Evolutionary conservation across 2,329 filamentous ascomycete species (phyloP), one percentile per base, ranked within the genome.

Genomic region (Berkeleyomyces rouxiae): DNA sequence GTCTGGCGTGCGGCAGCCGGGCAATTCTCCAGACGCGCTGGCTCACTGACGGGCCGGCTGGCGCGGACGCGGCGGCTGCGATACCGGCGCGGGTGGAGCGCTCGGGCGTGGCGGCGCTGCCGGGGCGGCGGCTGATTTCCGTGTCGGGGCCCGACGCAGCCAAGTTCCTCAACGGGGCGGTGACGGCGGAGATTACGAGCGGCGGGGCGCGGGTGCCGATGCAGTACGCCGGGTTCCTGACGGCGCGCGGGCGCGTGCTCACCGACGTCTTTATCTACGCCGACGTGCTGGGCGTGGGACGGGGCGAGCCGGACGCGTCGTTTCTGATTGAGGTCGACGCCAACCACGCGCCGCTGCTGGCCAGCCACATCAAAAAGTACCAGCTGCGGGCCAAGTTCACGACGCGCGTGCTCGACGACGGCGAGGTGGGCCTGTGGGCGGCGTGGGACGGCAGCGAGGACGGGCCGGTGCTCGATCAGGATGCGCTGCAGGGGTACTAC

Each of bases 211-310:
- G 72, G 33, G 69, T 67, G 3, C 73, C 75, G 0, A 85, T 83
- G 3, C 84, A 87, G 71, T 97, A 95, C 73, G 80, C 86, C 5
- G 89, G 85, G 0, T 96, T 99, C 69, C 78, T 99, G 49, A 95
- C 87, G 67, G 89, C 92, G 6, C 82, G 83, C 65, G 93, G 93
- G 49, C 82, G 91, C 63, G 81, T 99, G 7, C 76, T 96, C 51
- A 82, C 92, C 75, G 93, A 99, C 74, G 87, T 90, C 61, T 95
- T 97, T 72, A 78, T 99, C 58, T 96, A 96, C 76, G 86, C 84
- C 0, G 68, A 67, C 61, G 69, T 11, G 7, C 65, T 65, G 65
- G 57, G 67, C 67, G 61, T 65, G 10, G 61, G 64, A 33, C 36
- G 37, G 23, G 61, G 61, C 43, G 62, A 65, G 4, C 69, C 65